Evolutionary conservation across 73 alveolate genomes (phyloP), one percentile per base, ranked within the genome.

Genomic region (Paramecium sonneborni): DNA sequence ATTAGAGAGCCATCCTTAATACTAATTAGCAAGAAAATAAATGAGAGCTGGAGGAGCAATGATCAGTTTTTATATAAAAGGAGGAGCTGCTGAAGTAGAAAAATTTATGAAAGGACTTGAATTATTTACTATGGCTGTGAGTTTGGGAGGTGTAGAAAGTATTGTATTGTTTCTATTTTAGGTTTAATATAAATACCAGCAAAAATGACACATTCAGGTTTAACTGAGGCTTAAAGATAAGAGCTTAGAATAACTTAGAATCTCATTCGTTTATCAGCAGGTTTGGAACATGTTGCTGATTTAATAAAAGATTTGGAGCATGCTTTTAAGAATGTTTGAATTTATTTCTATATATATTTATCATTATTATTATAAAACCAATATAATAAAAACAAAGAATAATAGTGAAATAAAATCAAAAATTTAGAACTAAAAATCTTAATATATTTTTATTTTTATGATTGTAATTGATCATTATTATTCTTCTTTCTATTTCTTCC

Each of bases 141-240:
- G 97, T 62, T 87, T 98, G 6, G 99, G 99, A 35, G 97, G 98
- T 57, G 98, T 96, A 69, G 99, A 98, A 92, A 86, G 98, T 86
- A 85, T 35, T 56, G 30, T 52, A 28, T 57, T 30, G 15, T 30
- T 15, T 30, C 38, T 43, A 28, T 32, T 21, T 58, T n/a, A 86
- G 93, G 86, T 57, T 72, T 88, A 69, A 88, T 88, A 39, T 84
- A 68, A 70, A 55, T 69, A 2, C 94, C 94, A 18, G 98, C 99
- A 9, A 92, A 95, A 3, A 97, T 98, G 99, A 97, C 99, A 86
- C 99, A 98, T 93, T 93, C 95, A 11, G 76, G 94, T 20, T 98
- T 98, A 62, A 97, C 99, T 14, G 96, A 95, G 57, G 99, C 94
- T 32, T 93, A 92, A 76, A 96, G 98, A 92, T 95, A 95, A 58